Evolutionary conservation across 169 alveolate genomes (phyloP).

Genomic region (Plasmodium chabaudi): DNA sequence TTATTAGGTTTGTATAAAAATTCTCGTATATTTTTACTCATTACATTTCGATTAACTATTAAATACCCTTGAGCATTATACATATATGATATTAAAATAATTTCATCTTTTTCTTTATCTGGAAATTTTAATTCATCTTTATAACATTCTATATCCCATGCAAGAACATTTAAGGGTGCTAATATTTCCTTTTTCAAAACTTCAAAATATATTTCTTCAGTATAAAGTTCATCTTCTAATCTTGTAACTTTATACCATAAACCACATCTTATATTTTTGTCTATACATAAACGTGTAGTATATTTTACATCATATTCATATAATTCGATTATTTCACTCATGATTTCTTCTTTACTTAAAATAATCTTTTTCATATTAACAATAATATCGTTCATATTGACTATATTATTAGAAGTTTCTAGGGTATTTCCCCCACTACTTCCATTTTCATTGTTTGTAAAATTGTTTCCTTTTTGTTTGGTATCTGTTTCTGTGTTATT

Average conservation of each 20-base stretch:
- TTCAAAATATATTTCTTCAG: constrained; percentile 67
- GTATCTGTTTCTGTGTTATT: not conserved
- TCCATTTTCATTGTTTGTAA: constrained; percentile 5
- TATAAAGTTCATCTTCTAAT: constrained; percentile 76
- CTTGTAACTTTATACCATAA: constrained; percentile 94
- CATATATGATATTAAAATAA: constrained; percentile 95
- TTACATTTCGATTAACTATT: constrained; percentile 94
- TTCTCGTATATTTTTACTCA: constrained; percentile 94
- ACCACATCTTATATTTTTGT: constrained; percentile 95
- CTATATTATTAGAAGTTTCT: constrained; percentile 11
- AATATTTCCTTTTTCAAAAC: constrained; percentile 81
- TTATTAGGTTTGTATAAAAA: constrained; percentile 97
- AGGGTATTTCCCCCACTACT: not conserved
- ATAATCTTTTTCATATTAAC: constrained; percentile 77
- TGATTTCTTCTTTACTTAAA: constrained; percentile 81
- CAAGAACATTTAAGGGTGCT: constrained; percentile 94
- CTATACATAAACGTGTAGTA: constrained; percentile 95
- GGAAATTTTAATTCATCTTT: constrained; percentile 99
- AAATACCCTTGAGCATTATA: constrained; percentile 97
- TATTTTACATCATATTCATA: constrained; percentile 97
- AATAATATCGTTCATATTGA: constrained; percentile 56
- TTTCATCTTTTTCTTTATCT: constrained; percentile 92
- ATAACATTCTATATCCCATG: constrained; percentile 99
- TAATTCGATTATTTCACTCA: constrained; percentile 91
- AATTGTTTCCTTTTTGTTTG: not conserved